Evolutionary conservation across 805 yeast species (phyloP), one percentile per base, ranked within the genome.

Genomic region (Helenozyma baotianmanensis): DNA sequence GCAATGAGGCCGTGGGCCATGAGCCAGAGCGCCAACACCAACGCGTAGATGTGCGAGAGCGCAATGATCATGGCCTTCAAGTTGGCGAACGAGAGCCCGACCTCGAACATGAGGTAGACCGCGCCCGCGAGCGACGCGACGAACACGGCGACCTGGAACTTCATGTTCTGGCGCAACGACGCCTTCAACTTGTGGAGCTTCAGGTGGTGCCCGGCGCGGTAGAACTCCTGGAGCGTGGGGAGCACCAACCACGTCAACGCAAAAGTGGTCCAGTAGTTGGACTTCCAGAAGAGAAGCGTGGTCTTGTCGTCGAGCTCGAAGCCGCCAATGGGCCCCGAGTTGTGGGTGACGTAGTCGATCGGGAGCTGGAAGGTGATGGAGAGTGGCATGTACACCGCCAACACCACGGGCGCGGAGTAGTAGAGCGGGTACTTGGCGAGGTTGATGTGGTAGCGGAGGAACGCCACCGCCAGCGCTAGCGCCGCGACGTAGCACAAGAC

Each of bases 201-300:
- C 25, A 71, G 72, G 48, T 68, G 74, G 51, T 79, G 72, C 8
- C 95, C 94, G 2, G 86, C 78, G 30, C 76, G 73, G 45, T 76
- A 80, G 62, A 73, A 86, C 45, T 79, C 80, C 53, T 85, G 92
- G 16, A 82, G 61, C 21, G 80, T 59, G 0, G 95, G 95, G 30
- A 86, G 55, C 1, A 83, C 42, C 6, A 76, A 59, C 95, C 95
- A 86, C 25, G 94, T 86, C 34, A 85, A 59, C n/a, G 68, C 50
- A 47, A 85, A 86, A 1, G 94, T 82, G 8, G 74, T 59, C 95
- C 95, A 86, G 55, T 86, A 86, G 33, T 81, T 78, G 29, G 75
- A 48, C 46, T 82, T 72, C 95, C 95, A 86, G 24, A 82, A 50
- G 4, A 65, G 50, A n/a, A 77, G 59, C 9, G 38, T 39, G 29